Conservation (phyloP, 1,284 basidiomycete species). For the Cutaneotrichosporon dermatis region DNA sequence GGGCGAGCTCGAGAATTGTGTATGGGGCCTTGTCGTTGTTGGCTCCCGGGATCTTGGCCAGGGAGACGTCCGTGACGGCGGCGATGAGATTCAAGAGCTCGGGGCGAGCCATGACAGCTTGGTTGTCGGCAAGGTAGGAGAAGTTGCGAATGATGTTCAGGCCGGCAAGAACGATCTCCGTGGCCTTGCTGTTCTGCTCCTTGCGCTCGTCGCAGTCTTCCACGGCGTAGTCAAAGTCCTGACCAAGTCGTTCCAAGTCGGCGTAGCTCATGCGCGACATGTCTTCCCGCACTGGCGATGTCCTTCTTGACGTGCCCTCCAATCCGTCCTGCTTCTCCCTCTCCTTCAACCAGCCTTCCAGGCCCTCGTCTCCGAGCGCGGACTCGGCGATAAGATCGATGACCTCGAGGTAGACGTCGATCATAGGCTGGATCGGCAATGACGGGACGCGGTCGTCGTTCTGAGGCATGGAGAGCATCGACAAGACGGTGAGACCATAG, state of each 20-base stretch:
- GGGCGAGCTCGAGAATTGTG: constrained; percentile 65
- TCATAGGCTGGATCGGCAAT: constrained; percentile 70
- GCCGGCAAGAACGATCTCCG: constrained; percentile 64
- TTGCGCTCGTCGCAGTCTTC: constrained; percentile 41
- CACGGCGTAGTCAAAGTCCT: constrained; percentile 77
- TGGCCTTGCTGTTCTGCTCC: constrained; percentile 28
- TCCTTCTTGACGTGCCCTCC: background rate
- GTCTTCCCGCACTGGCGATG: constrained; percentile 49
- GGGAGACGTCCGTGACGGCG: constrained; percentile 57
- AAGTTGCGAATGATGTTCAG: constrained; percentile 84
- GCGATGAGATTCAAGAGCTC: constrained; percentile 64
- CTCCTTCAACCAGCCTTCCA: constrained; percentile 44
- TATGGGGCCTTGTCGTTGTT: constrained; percentile 49
- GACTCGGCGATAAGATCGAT: constrained; percentile 80
- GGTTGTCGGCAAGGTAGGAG: constrained; percentile 68
- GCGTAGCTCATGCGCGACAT: constrained; percentile 72
- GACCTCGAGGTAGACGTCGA: constrained; percentile 79
- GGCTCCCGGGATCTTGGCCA: constrained; percentile 48
- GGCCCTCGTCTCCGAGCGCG: constrained; percentile 60
- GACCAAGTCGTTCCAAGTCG: constrained; percentile 79
- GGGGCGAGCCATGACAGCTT: constrained; percentile 60
- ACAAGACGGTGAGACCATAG: constrained; percentile 83
- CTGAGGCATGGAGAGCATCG: constrained; percentile 58
- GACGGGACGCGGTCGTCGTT: constrained; percentile 53
- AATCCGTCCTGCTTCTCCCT: background rate